Conservation (phyloP, 2,329 filamentous ascomycete genomes). For the Dendrostoma leiphaemia region DNA sequence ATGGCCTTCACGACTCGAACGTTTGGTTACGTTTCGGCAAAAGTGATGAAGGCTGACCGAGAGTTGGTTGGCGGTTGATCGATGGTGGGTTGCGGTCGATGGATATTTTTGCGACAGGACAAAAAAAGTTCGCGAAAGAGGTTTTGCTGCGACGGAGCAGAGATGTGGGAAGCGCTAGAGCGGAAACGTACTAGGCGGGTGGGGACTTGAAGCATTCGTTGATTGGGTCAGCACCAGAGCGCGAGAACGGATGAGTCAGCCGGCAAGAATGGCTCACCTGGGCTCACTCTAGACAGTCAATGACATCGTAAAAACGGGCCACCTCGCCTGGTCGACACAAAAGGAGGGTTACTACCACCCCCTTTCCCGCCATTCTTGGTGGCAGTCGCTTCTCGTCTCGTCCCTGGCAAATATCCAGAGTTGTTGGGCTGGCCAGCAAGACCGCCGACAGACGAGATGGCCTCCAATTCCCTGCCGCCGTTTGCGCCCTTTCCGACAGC, state of each 20-base stretch:
- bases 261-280: slow-evolving; percentile 5
- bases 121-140: slow-evolving; percentile 3
- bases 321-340: no score
- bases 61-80: no score
- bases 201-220: no score
- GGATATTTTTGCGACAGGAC: background rate
- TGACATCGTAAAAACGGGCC: background rate
- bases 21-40: slow-evolving; percentile 65
- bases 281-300: background rate
- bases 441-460: slow-evolving; percentile 20
- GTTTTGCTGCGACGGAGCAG: background rate
- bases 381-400: no score
- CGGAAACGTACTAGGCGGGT: background rate
- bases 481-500: slow-evolving; percentile 76
- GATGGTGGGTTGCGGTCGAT: no score
- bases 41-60: slow-evolving; percentile 65
- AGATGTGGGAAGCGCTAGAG: slow-evolving; percentile 10
- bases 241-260: slow-evolving; percentile 17
- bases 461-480: slow-evolving; percentile 57
- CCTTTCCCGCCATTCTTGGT: no score
- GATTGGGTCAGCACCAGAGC: background rate
- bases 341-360: no score
- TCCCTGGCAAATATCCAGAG: no score
- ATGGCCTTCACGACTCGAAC: slow-evolving; percentile 78
- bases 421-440: background rate